Evolutionary conservation across 495 filamentous ascomycete genomes (phyloP), one percentile per base, ranked within the genome.

Genomic region (Sphaerosporella brunnea): DNA sequence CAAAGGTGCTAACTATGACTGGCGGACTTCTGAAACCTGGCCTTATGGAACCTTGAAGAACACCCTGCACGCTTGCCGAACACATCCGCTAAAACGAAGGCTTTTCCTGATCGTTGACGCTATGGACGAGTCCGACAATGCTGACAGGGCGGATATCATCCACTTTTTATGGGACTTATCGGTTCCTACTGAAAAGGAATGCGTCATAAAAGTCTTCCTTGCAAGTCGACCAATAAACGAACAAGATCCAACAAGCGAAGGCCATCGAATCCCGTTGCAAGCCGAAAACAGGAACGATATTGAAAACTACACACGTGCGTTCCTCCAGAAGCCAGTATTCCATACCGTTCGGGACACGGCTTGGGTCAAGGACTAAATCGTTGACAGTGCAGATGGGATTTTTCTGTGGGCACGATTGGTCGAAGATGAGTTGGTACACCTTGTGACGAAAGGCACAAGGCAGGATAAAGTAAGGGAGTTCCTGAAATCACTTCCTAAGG

Each of bases 401-500:
- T 59, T 59, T 28, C 38, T 57, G 18, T 59, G 54, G 56, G 47
- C 51, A 13, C 44, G 32, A 11, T 49, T 54, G n/a, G 54, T 48
- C 26, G 10, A 23, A 1, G 20, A 50, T n/a, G 49, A 52, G 26
- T 11, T 54, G n/a, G 18, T 53, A 28, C 26, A 28, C n/a, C 48
- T 47, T 26, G 10, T 47, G 0, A 23, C n/a, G n/a, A 40, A 32
- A 2, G 48, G 42, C 10, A 9, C 23, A 9, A 9, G 5, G 5
- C 18, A 8, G 10, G 20, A 21, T 13, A 26, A 44, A 44, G 23
- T 44, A 13, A 7, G 4, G 5, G 9, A 13, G 4, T 44, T 26
- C 20, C 23, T 44, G 7, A 44, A 44, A 44, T 44, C 40, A 13
- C 40, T 44, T 44, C 40, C 40, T 9, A 44, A 5, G 4, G 40